Conservation (phyloP, 768 basidiomycete genomes). For the Rhodocollybia butyracea region DNA sequence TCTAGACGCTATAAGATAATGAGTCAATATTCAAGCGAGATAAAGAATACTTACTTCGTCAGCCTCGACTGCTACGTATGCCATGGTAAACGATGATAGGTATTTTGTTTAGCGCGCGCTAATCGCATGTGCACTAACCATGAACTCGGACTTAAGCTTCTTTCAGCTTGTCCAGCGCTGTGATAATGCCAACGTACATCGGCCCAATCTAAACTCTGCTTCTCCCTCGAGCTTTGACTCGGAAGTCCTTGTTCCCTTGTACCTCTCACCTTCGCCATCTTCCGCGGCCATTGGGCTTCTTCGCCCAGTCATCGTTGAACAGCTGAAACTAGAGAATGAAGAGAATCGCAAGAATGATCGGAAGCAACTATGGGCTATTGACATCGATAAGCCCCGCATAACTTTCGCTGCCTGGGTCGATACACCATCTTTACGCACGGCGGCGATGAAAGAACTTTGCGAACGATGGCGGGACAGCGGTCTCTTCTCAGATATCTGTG, state of each 20-base stretch:
- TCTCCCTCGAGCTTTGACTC: slow-evolving; percentile 21
- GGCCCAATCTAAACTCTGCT: slow-evolving; percentile 24
- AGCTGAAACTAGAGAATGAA: slow-evolving; percentile 50
- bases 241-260: slow-evolving; percentile 53
- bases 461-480: slow-evolving; percentile 72
- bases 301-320: slow-evolving; percentile 51
- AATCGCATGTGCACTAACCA: too few species aligned
- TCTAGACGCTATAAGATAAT: slow-evolving; percentile 43
- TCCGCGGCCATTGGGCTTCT: slow-evolving; percentile 57
- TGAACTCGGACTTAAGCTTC: slow-evolving; percentile 34
- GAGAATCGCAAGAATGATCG: slow-evolving; percentile 22
- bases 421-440: slow-evolving; percentile 54
- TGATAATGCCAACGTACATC: slow-evolving; percentile 60
- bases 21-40: not conserved
- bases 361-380: slow-evolving; percentile 39
- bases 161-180: slow-evolving; percentile 65
- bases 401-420: slow-evolving; percentile 51
- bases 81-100: slow-evolving; percentile 31
- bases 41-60: slow-evolving; percentile 1
- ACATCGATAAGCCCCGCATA: slow-evolving; percentile 20
- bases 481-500: slow-evolving; percentile 62
- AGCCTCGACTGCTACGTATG: slow-evolving; percentile 9
- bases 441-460: slow-evolving; percentile 61
- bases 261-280: slow-evolving; percentile 42
- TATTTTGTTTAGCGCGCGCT: not conserved